These are phyloP conservation scores for Flaveria bidentis DNA, from an alignment of 129 eudicot species.

Conservation along the genomic window DNA sequence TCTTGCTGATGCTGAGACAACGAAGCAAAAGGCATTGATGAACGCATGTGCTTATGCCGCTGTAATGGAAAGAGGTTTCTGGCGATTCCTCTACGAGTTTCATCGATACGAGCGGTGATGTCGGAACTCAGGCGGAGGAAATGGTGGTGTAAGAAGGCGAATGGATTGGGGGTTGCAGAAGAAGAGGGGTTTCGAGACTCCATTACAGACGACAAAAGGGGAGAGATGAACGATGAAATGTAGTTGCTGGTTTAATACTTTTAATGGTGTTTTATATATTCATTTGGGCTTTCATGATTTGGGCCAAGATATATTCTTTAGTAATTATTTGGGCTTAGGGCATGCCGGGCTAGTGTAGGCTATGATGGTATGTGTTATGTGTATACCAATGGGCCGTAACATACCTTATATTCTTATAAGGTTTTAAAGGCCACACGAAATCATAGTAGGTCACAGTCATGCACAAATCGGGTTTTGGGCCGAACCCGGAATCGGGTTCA, in stretches of 20 bases:
- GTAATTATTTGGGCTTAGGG: neutral
- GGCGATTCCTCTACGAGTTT: conserved; percentile 43
- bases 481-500: too few species aligned
- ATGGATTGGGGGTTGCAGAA: conserved; percentile 52
- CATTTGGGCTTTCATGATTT: conserved; percentile 16
- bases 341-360: too few species aligned
- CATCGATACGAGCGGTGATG: conserved; percentile 56
- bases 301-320: conserved; percentile 17
- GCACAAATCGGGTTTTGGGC: too few species aligned
- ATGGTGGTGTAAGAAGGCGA: conserved; percentile 67
- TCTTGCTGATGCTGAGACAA: conserved; percentile 40
- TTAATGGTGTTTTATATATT: neutral
- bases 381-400: too few species aligned
- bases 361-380: too few species aligned
- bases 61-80: conserved; percentile 30
- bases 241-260: neutral
- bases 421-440: too few species aligned
- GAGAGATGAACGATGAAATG: conserved; percentile 15
- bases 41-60: conserved; percentile 17
- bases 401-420: too few species aligned
- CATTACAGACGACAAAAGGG: conserved; percentile 33
- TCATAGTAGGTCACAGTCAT: too few species aligned
- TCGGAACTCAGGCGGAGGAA: conserved; percentile 52
- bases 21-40: conserved; percentile 67
- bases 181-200: conserved; percentile 54